Base-by-base conservation (phyloP, 2,329 filamentous ascomycete species). In the Geosmithia morbida region DNA sequence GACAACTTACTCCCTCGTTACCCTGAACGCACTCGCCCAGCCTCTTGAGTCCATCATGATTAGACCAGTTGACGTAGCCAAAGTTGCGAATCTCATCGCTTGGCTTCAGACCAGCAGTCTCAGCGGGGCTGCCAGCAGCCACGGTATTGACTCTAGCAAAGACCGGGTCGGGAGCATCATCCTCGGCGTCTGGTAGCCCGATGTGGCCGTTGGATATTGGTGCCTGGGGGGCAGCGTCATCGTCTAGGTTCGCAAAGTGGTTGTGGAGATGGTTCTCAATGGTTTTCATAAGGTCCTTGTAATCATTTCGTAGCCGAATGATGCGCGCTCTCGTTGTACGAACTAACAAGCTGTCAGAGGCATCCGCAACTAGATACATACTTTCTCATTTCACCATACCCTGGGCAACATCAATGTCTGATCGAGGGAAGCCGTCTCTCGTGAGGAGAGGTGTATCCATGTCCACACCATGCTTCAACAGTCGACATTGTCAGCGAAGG, bases 121-220 rank as follows among this genome's bases (percentile, higher is more conserved):
- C 83, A 10, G 92, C 92, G 13, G 92, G 92, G 57, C 90, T 92
- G 46, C 74, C 75, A 18, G 75, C 64, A 37, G 83, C 80, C 10
- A 98, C 85, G 47, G 76, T 85, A 59, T 95, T 95, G 55, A 98
- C 86, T 61, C 80, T 92, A 30, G 92, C 92, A 61, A 98, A 98
- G 16, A 59, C 54, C n/a, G 56, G 54, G 16, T 62, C 57, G 39
- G 61, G 49, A 6, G 49, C 40, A 16, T 56, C 51, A 16, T 54
- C 45, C 37, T 57, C 48, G 4, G 61, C 58, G 46, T 65, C 61
- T 40, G 58, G 54, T 10, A 65, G 44, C n/a, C 19, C 6, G 22
- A 11, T 11, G 33, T 16, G 10, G 33, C 33, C 33, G 30, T 18
- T 39, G n/a, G 44, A 16, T 7, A 10, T 7, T 16, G 41, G 41